Evolutionary conservation across 768 basidiomycete species (phyloP).

Genomic region (Leccinum aurantiacum): DNA sequence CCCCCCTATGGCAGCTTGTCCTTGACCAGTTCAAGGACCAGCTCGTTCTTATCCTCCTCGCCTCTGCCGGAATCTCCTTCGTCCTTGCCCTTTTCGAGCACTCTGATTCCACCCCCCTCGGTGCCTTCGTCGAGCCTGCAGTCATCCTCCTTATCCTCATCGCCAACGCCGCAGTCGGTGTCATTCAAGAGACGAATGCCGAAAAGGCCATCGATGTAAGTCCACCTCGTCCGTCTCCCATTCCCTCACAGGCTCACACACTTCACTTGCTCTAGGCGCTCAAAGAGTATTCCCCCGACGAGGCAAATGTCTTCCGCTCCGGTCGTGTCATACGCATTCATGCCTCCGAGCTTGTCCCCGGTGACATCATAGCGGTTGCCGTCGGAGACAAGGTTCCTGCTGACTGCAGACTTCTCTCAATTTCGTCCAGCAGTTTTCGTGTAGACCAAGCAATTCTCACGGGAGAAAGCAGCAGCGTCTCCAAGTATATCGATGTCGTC

Average conservation of each 20-base stretch:
- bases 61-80: conserved; percentile 91
- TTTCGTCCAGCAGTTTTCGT: conserved; percentile 91
- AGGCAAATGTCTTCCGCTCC: conserved; percentile 84
- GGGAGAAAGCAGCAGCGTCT: conserved; percentile 78
- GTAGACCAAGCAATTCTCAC: conserved; percentile 97
- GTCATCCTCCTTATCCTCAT: conserved; percentile 96
- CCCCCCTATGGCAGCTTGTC: conserved; percentile 91
- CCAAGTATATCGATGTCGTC: conserved; percentile 72
- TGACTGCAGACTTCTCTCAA: conserved; percentile 85
- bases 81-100: conserved; percentile 88
- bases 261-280: conserved; percentile 60
- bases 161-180: conserved; percentile 96
- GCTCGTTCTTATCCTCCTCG: conserved; percentile 94
- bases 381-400: conserved; percentile 97
- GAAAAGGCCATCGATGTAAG: conserved; percentile 96
- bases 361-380: conserved; percentile 86
- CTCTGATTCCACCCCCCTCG: conserved; percentile 60
- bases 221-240: conserved; percentile 8
- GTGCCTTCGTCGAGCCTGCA: conserved; percentile 92
- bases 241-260: neutral
- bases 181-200: conserved; percentile 94
- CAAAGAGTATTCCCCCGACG: conserved; percentile 96
- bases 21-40: conserved; percentile 99
- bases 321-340: conserved; percentile 72
- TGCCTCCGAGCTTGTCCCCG: conserved; percentile 89